These are phyloP conservation scores for Detonula confervacea DNA, from an alignment of 352 stramenopile species.

Conservation along the genomic window DNA sequence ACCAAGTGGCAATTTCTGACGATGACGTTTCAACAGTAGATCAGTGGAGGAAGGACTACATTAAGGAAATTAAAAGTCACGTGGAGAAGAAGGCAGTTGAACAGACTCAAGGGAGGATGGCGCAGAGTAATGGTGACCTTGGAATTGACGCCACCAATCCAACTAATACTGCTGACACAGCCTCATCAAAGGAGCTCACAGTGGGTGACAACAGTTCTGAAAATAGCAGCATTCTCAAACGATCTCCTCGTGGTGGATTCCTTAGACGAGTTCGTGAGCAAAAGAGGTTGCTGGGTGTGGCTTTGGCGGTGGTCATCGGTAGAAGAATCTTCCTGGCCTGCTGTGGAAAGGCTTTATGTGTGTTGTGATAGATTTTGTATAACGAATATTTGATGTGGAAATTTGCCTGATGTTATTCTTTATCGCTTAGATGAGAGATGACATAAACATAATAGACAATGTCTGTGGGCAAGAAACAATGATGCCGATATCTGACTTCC, in stretches of 20 bases:
- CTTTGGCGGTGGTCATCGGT: conserved; percentile 27
- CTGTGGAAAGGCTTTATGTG: conserved; percentile 35
- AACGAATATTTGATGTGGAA: neutral
- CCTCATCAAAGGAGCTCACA: conserved; percentile 1
- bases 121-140: conserved; percentile 1
- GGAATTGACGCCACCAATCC: neutral
- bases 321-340: conserved; percentile 44
- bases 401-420: neutral
- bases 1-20: neutral
- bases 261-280: conserved; percentile 21
- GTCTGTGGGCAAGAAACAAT: too few species aligned
- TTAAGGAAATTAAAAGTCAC: conserved; percentile 38
- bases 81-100: conserved; percentile 44
- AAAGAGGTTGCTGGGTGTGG: conserved; percentile 29
- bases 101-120: conserved; percentile 37
- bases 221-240: conserved; percentile 16
- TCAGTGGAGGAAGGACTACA: conserved; percentile 28
- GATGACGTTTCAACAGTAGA: conserved; percentile 5
- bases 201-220: conserved; percentile 2
- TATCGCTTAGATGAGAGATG: too few species aligned
- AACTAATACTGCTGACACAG: neutral
- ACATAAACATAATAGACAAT: too few species aligned
- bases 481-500: neutral
- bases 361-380: conserved; percentile 27
- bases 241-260: conserved; percentile 12